Base-by-base conservation (phyloP, 495 filamentous ascomycete species). In the Talaromyces wortmannii region DNA sequence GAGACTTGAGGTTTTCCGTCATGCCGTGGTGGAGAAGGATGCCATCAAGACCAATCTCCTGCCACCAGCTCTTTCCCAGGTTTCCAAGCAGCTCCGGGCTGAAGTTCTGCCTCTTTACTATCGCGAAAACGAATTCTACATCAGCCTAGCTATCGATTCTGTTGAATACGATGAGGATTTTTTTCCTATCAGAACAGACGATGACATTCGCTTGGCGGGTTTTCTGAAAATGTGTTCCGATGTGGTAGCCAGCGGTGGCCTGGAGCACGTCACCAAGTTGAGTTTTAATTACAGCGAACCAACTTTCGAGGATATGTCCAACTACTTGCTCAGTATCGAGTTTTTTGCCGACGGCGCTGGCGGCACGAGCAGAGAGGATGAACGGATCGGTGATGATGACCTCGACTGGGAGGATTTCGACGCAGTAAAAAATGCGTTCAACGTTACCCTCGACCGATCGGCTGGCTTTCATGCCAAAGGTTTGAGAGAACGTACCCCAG, bases 31-130 rank as follows among this genome's bases (percentile, higher is more conserved):
- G 10, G 3, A 18, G 29, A 7, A 23, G 4, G 47, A 8, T 6
- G 16, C 15, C 23, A 6, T 11, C 11, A 17, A 31, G 31, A 6
- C 12, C 31, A 52, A 33, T 11, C 50, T 52, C 16, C 17, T 42
- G 3, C 50, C 50, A 12, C 50, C 50, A 52, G 50, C 33, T 18
- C 30, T 44, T 30, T 31, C 50, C n/a, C 36, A 31, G 5, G 33
- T 44, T 7, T 52, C 15, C 50, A 52, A 30, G 32, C 32, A 42
- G 40, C 40, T 44, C 17, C 50, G 36, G 11, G 16, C 16, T 18
- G 50, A 44, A 52, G 50, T 52, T 40, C 6, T 52, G 32, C 50
- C 50, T 42, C 7, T 52, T 0, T 52, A 16, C 18, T 44, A 52
- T 31, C 32, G 36, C 7, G 40, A 52, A 29, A 52, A 52, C 12